A percentile compares a stretch with the other conserved stretches of the same genome.
phyloP scores from a whole-genome alignment of 805 yeast genomes.

The Lachancea dasiensis region DNA sequence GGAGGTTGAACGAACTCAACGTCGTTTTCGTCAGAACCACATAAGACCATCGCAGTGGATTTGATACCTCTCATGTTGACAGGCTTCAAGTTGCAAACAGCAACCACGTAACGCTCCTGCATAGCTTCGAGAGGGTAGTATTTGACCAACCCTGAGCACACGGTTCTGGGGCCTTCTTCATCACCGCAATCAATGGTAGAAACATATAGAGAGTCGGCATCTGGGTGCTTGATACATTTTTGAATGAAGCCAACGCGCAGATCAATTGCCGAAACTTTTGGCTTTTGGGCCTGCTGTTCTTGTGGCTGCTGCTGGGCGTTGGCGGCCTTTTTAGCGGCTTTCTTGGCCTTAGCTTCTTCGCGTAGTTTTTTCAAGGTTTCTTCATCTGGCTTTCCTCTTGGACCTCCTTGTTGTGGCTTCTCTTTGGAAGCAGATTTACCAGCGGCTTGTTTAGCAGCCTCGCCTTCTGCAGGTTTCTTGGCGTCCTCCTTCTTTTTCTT shows the following conservation, averaged over 20 bases:
- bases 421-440: conserved; percentile 18
- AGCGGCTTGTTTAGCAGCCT: conserved; percentile 15
- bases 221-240: conserved; percentile 95
- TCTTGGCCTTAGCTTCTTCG: conserved; percentile 55
- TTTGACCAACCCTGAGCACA: conserved; percentile 93
- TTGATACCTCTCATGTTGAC: conserved; percentile 97
- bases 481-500: conserved; percentile 48
- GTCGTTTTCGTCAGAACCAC: conserved; percentile 68
- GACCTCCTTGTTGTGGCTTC: conserved; percentile 29
- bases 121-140: conserved; percentile 85
- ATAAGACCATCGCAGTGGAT: conserved; percentile 93
- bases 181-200: conserved; percentile 97
- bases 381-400: conserved; percentile 43
- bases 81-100: conserved; percentile 94
- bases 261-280: conserved; percentile 81
- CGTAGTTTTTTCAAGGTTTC: conserved; percentile 41
- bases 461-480: conserved; percentile 18
- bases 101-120: conserved; percentile 89
- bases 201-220: conserved; percentile 93
- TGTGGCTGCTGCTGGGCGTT: conserved; percentile 40
- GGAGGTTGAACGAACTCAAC: conserved; percentile 97
- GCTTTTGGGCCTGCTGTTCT: conserved; percentile 45
- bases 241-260: conserved; percentile 94
- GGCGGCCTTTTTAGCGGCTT: conserved; percentile 52
- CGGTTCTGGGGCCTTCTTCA: conserved; percentile 94